Evolutionary conservation across 306 rosid species (phyloP), one percentile per base, ranked within the genome.

Genomic region (Pueraria montana): DNA sequence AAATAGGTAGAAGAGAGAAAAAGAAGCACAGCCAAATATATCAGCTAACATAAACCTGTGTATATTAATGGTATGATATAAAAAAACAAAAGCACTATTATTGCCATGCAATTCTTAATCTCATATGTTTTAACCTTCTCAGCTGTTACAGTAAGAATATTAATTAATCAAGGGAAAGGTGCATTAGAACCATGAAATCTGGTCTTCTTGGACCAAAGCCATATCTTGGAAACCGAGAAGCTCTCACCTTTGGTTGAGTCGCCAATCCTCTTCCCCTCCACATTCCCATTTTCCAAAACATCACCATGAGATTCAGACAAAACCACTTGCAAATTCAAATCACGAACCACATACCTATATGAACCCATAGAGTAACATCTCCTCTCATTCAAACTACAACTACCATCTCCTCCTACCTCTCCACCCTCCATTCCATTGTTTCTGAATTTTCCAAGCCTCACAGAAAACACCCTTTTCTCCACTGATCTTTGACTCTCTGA

Each of bases 321-420:
- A 2, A 87, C 87, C 71, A 95, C 91, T 86, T 84, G 91, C 81
- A 95, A 79, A 87, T 87, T 77, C 8, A 88, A 91, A 75, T 92
- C 92, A 75, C 83, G 83, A 68, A 91, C 89, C 24, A 92, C 93
- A 84, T 95, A 95, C 76, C 88, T 88, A 86, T 80, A 95, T 48
- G 98, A 84, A 11, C 98, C 98, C 99, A 95, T 95, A 10, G 99
- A 95, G 77, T 88, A 95, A 76, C 98, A 95, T 79, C 99, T 92
- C 76, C 98, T 89, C 16, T 75, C 94, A 68, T 91, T 89, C 81
- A 93, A 83, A 38, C 89, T 82, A 69, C 91, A 80, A 11, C 88
- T 76, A 50, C 87, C 79, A 2, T 72, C 76, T 21, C 72, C 81
- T 30, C 69, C 63, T 42, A 4, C 55, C 43, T 32, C 89, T 20